Conservation (phyloP, 306 rosid genomes). For the Spatholobus suberectus region DNA sequence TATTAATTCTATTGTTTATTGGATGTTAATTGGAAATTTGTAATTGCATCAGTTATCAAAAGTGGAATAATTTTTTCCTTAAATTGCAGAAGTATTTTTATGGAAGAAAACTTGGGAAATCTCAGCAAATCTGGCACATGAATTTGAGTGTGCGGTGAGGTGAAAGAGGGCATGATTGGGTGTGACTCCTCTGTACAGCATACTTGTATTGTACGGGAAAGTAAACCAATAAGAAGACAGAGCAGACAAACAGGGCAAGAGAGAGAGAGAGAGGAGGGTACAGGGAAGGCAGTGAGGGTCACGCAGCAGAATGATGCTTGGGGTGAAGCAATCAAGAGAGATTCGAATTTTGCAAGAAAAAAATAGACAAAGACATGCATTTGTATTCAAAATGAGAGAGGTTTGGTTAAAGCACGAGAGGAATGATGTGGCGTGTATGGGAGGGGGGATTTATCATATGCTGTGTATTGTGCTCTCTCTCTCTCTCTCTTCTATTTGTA, state of each 20-base stretch:
- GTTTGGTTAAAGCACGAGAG: constrained; percentile 57
- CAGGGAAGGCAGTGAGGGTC: constrained; percentile 36
- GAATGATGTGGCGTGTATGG: constrained; percentile 46
- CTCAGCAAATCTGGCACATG: not conserved
- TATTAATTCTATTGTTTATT: not conserved
- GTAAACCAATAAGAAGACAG: constrained; percentile 54
- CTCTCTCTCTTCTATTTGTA: constrained; percentile 20
- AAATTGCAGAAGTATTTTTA: constrained; percentile 28
- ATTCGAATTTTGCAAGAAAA: constrained; percentile 47
- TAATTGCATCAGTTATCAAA: not conserved
- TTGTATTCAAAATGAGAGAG: constrained; percentile 30
- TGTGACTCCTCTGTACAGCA: constrained; percentile 32
- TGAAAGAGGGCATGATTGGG: constrained; percentile 39
- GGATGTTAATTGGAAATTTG: not conserved
- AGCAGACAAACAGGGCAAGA: not conserved
- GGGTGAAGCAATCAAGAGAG: constrained; percentile 72
- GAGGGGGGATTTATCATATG: constrained; percentile 34
- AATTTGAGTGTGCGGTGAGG: constrained; percentile 29
- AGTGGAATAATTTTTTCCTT: too few species aligned
- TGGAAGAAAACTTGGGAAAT: constrained; percentile 8
- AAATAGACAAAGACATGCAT: constrained; percentile 18
- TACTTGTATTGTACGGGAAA: constrained; percentile 45
- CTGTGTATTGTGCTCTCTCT: constrained; percentile 29
- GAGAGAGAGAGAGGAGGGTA: constrained; percentile 1
- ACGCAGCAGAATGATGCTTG: constrained; percentile 67